Evolutionary conservation across 2,329 filamentous ascomycete species (phyloP), one percentile per base, ranked within the genome.

Genomic region (Alternaria arborescens): DNA sequence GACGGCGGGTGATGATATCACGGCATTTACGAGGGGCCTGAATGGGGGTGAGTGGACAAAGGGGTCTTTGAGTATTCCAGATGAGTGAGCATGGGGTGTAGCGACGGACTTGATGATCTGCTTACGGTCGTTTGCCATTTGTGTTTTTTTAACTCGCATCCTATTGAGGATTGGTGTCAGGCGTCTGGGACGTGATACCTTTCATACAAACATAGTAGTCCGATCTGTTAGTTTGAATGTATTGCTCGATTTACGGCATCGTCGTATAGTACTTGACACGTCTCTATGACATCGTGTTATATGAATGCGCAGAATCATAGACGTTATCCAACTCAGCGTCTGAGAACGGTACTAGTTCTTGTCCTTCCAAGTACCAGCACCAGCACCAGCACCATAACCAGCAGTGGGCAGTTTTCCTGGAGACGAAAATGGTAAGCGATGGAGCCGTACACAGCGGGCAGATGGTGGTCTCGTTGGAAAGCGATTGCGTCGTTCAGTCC

Each of bases 401-500:
- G 55, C 32, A 10, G 12, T 58, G 22, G 68, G 67, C 36, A 71
- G 52, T 58, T 68, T 70, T 51, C 68, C 68, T 70, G 62, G 56
- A 50, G 36, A 64, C 12, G 59, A 48, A 55, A 52, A 57, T 60
- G 51, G 68, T 74, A 72, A 73, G 69, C 68, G 43, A 64, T 3
- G 46, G 54, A 51, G 52, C 48, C 46, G 34, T 46, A 53, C 48
- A 54, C 52, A 51, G 16, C 53, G 16, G 53, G 26, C 53, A 34
- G n/a, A 53, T 18, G 14, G 44, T 52, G 14, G n/a, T 60, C 52
- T 61, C 55, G 22, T 53, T 22, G 6, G 40, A 52, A 10, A 48
- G 42, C 30, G 46, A 58, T 48, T 30, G 34, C 32, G 20, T 44
- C 60, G 60, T 91, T 68, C 52, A 60, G 24, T 88, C 87, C 79